Percentiles rank a stretch among this genome's conserved stretches.
Evolutionary conservation across 2,329 filamentous ascomycete genomes (phyloP).

Genomic region (Phialemoniopsis sp.): DNA sequence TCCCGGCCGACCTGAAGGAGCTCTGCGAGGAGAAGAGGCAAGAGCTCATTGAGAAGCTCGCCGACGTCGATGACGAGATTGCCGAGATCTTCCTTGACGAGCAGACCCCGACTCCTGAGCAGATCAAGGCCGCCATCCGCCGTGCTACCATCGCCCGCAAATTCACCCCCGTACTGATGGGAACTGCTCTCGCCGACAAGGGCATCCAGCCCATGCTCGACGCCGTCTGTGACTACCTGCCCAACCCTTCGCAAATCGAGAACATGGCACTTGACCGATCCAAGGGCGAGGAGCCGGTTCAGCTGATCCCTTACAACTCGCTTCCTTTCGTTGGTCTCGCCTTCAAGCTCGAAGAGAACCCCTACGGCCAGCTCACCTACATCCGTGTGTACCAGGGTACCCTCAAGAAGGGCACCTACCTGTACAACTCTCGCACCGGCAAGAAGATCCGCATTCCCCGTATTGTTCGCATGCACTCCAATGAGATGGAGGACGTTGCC

Average conservation of each 20-base stretch:
- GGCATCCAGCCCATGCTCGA: slow-evolving; percentile 93
- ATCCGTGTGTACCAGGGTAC: slow-evolving; percentile 97
- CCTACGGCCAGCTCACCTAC: slow-evolving; percentile 96
- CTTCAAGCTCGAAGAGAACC: slow-evolving; percentile 98
- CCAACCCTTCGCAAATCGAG: slow-evolving; percentile 83
- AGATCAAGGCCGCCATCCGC: slow-evolving; percentile 91
- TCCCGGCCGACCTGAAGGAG: slow-evolving; percentile 75
- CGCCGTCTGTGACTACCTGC: slow-evolving; percentile 91
- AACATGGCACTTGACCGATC: slow-evolving; percentile 86
- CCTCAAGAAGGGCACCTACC: slow-evolving; percentile 80
- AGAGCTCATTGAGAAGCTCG: slow-evolving; percentile 87
- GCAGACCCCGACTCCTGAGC: slow-evolving; percentile 67
- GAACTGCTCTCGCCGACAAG: slow-evolving; percentile 91
- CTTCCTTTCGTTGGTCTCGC: slow-evolving; percentile 92
- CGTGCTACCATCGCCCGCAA: slow-evolving; percentile 83
- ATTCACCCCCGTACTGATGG: slow-evolving; percentile 95
- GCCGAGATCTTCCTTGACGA: slow-evolving; percentile 93
- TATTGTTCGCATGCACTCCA: slow-evolving; percentile 98
- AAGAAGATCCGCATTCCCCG: slow-evolving; percentile 96
- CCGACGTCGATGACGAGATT: slow-evolving; percentile 97
- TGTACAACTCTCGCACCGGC: slow-evolving; percentile 90
- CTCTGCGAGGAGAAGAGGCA: slow-evolving; percentile 78
- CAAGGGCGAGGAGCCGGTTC: slow-evolving; percentile 73
- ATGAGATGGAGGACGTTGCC: slow-evolving; percentile 95
- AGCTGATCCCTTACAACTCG: slow-evolving; percentile 88